Evolutionary conservation across 164 flowering plant species (phyloP), one percentile per base, ranked within the genome.

Genomic region (Amborella trichopoda): DNA sequence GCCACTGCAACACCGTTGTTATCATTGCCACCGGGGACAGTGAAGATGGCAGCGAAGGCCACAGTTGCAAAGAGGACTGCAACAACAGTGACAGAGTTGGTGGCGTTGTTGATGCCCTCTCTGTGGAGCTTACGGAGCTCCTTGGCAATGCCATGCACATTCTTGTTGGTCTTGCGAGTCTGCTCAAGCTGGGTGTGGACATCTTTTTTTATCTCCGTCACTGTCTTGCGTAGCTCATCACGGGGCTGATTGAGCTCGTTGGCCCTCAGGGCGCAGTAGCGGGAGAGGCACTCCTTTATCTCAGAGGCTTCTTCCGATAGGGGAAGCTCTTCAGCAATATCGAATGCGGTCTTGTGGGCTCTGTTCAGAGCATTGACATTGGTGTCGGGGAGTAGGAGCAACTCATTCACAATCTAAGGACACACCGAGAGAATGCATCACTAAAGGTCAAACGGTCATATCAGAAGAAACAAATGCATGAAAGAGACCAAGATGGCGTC

Each of bases 61-160:
- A 83, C 93, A 14, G 93, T 77, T 1, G 85, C 85, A 52, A 83
- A 77, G 23, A 83, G 73, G 26, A 76, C 87, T 14, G 93, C 93
- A 12, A 83, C 93, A 33, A 83, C 76, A 5, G 93, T 83, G 20
- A 80, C 83, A 3, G 93, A 80, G 62, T 83, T 80, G 52, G 85
- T 76, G 27, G 93, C 88, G 28, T 83, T 83, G 68, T 80, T 75
- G 70, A 83, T 76, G 21, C 93, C 93, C 33, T 56, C 77, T 32
- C 83, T 64, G 54, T 83, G 93, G 48, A 83, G 77, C 56, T 69
- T 77, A 2, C 70, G 50, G 13, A 83, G 75, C 51, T 77, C 79
- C 61, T 77, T 76, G 42, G 93, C 80, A 18, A 83, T 80, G 16
- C 79, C 81, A 52, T 39, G 26, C 39, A 83, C 77, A 38, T 80